Evolutionary conservation across 805 yeast genomes (phyloP), one percentile per base, ranked within the genome.

Genomic region (Priceomyces carsonii): DNA sequence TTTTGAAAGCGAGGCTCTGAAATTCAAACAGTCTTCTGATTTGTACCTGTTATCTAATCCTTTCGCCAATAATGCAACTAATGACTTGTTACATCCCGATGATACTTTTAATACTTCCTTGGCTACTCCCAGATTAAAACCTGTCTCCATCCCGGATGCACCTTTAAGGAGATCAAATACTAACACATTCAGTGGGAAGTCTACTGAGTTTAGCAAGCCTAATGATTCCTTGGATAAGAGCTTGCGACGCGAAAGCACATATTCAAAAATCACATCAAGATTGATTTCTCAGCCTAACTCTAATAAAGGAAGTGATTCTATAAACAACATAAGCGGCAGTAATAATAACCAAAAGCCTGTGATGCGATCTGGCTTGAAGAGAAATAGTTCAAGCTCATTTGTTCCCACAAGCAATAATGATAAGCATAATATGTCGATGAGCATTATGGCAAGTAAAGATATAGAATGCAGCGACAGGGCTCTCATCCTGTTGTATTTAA

Each of bases 211-310:
- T 31, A 50, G 64, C 8, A 61, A 61, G 28, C 69, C 67, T 5
- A 46, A 30, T 21, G 46, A 40, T 18, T 14, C 18, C 17, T 24
- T 32, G 15, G 44, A 39, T 24, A 60, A 59, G 37, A 54, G 58
- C 32, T 42, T 35, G 26, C 57, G 50, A 29, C 42, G 51, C 10
- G 59, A 69, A 39, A 49, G 63, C 18, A 61, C 70, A 0, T 64
- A 71, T 26, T 61, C 79, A 0, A 66, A 62, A 39, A 69, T 73
- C 8, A 71, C 77, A 1, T 73, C 79, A 7, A 54, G 79, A 32
- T 55, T 74, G 23, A 66, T 69, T 6, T 59, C 72, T 5, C 76
- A 70, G 26, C 73, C 75, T 5, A 35, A 26, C 13, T 32, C 30
- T 18, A 39, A 27, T 14, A 36, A 37, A 16, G 29, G 39, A 1